Evolutionary conservation across 2,329 filamentous ascomycete species (phyloP).

Genomic region (Claviceps capensis): DNA sequence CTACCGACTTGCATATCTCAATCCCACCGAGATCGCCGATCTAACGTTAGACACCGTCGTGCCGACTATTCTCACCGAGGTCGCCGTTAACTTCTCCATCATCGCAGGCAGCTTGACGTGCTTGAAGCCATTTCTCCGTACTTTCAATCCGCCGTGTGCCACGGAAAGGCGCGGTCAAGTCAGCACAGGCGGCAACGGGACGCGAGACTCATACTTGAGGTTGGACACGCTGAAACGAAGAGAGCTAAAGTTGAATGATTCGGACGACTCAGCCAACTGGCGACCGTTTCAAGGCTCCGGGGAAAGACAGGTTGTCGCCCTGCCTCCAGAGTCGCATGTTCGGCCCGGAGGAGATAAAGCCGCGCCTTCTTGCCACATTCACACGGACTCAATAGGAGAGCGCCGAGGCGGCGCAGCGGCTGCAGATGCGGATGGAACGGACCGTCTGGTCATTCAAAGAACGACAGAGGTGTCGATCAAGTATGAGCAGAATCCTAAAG

Average conservation of each 20-base stretch:
- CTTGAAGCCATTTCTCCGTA: conserved; percentile 5
- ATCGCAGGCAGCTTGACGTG: conserved; percentile 4
- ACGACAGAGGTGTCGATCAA: conserved; percentile 3
- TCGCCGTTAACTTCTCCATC: conserved; percentile 5
- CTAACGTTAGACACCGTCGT: conserved; percentile 1
- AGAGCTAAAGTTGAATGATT: background rate
- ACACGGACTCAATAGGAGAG: background rate
- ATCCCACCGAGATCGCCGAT: background rate
- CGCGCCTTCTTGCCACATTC: background rate
- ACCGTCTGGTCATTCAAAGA: conserved; percentile 3
- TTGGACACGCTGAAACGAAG: conserved; percentile 4
- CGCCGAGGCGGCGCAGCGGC: background rate
- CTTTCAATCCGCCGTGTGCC: conserved; percentile 1
- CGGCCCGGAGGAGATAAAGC: background rate
- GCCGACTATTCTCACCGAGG: conserved; percentile 4
- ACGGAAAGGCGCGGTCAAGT: background rate
- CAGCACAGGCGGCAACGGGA: background rate
- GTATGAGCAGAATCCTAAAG: background rate
- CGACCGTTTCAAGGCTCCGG: conserved; percentile 2
- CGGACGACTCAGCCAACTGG: conserved; percentile 3
- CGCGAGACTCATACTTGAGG: background rate
- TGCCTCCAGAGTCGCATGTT: background rate
- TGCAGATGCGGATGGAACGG: background rate
- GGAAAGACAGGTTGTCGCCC: background rate
- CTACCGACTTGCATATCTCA: conserved; percentile 3